Base-by-base conservation (phyloP, 75 land plant species). In the Cunninghamia lanceolata region DNA sequence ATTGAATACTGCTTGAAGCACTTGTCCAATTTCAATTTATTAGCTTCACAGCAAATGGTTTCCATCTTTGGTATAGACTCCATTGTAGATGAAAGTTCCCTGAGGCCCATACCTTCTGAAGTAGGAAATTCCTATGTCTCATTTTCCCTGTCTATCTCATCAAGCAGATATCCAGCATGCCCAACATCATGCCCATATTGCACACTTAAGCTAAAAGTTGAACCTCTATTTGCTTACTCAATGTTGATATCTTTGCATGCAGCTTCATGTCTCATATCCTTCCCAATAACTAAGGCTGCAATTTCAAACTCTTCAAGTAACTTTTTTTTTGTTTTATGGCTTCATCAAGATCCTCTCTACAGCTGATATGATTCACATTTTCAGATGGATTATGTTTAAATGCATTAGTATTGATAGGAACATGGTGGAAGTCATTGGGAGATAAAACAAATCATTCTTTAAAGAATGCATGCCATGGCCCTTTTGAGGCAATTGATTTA, bases 401-500 rank as follows among this genome's bases (percentile, higher is more conserved):
- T 47, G 35, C 84, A 83, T 39, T 46, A 14, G 38, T 6, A 34
- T 35, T 32, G 59, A 32, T 45, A 47, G 84, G 19, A 32, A 52
- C 59, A 25, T 52, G 35, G 59, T 47, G 50, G 19, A 28, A 34
- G 39, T 32, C 3, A 46, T 47, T n/a, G 8, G 71, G 25, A 28
- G 75, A 10, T 5, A 19, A 39, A 25, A 43, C 28, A 59, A 84
- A 39, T 11, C 13, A 32, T 86, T 73, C 81, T 87, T 87, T 79
- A 81, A 53, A 75, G 47, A 74, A 34, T 85, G 86, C 25, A 52
- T 38, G 3, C 53, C 39, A 75, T 86, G 76, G 83, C 85, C 71
- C 83, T 73, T 86, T 19, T 75, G 86, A 40, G 91, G 86, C 42
- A 91, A 66, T 53, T 89, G 88, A 70, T 90, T 92, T 74, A 91